Percentiles rank a stretch among this genome's conserved stretches.
phyloP scores from a whole-genome alignment of 495 filamentous ascomycete species.

The Lasiosphaeris hirsuta region DNA sequence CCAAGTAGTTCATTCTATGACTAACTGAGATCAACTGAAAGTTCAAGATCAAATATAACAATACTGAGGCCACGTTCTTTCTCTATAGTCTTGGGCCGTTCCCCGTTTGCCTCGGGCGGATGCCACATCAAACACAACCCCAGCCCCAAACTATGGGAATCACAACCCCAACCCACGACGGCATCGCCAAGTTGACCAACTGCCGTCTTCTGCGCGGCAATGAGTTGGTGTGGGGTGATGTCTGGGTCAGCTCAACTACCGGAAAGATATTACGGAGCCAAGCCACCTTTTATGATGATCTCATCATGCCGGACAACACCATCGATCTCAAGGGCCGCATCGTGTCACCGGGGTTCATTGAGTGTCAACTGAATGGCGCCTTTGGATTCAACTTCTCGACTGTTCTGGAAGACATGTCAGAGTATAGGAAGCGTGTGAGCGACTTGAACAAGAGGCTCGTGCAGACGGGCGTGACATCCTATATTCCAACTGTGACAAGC shows the following conservation, averaged over 20 bases:
- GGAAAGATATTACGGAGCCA: slow-evolving; percentile 76
- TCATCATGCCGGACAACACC: slow-evolving; percentile 54
- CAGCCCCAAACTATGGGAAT: slow-evolving; percentile 2
- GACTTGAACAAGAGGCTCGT: slow-evolving; percentile 66
- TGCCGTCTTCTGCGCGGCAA: slow-evolving; percentile 65
- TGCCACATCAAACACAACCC: not conserved
- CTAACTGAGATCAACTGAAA: too few relatives aligned
- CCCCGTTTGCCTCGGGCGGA: not conserved
- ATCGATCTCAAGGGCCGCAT: slow-evolving; percentile 77
- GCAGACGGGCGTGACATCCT: slow-evolving; percentile 77
- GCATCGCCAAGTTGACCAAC: slow-evolving; percentile 82
- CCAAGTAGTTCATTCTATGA: too few relatives aligned
- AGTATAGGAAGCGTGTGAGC: slow-evolving; percentile 64
- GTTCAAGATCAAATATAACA: too few relatives aligned
- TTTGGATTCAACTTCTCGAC: slow-evolving; percentile 83
- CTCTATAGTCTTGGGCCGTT: not conserved
- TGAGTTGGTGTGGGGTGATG: slow-evolving; percentile 63
- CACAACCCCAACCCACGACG: slow-evolving; percentile 22
- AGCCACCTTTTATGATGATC: slow-evolving; percentile 69
- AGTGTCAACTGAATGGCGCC: slow-evolving; percentile 82
- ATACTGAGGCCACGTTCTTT: too few relatives aligned
- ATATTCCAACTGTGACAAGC: slow-evolving; percentile 75
- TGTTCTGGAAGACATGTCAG: slow-evolving; percentile 57
- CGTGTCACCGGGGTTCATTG: slow-evolving; percentile 76
- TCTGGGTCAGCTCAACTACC: slow-evolving; percentile 72